Percentiles rank a stretch among this genome's conserved stretches.
These are phyloP conservation scores for Ascocoryne sarcoides DNA, from an alignment of 2,329 filamentous ascomycete genomes.

Conservation along the genomic window DNA sequence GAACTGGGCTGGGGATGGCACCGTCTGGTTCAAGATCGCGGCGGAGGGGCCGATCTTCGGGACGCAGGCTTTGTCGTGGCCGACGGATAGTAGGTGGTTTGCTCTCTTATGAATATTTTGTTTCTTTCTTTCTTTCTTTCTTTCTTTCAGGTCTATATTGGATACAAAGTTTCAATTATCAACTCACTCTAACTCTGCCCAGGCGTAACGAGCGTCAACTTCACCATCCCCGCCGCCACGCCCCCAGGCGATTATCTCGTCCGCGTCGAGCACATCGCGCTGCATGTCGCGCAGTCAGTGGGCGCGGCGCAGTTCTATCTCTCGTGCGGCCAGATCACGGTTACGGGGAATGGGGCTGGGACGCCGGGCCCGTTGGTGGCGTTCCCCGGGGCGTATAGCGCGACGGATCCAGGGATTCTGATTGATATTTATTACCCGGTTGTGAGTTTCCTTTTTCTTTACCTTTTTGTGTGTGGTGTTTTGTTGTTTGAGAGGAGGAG, in stretches of 20 bases:
- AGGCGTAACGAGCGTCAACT: slow-evolving; percentile 13
- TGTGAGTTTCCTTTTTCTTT: slow-evolving; percentile 12
- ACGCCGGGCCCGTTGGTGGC: slow-evolving; percentile 28
- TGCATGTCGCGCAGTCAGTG: slow-evolving; percentile 10
- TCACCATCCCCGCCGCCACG: slow-evolving; percentile 29
- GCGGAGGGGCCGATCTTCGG: slow-evolving; percentile 17
- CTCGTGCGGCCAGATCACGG: slow-evolving; percentile 34
- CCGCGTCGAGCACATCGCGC: slow-evolving; percentile 30
- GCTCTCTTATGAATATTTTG: too few species aligned
- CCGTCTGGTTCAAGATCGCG: slow-evolving; percentile 25
- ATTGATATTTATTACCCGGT: slow-evolving; percentile 31
- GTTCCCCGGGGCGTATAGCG: slow-evolving; percentile 31
- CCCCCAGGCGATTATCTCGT: slow-evolving; percentile 31
- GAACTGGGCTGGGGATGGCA: slow-evolving; percentile 20
- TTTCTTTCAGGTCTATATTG: not conserved
- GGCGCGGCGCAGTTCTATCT: slow-evolving; percentile 24
- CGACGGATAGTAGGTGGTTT: slow-evolving; percentile 20
- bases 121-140: not conserved
- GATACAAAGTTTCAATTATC: not conserved
- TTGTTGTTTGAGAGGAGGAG: too few species aligned
- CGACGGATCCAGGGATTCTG: slow-evolving; percentile 29
- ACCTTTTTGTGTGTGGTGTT: not conserved
- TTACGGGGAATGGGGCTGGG: slow-evolving; percentile 33
- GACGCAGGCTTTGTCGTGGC: slow-evolving; percentile 17
- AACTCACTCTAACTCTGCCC: not conserved